Evolutionary conservation across 2,329 filamentous ascomycete species (phyloP), one percentile per base, ranked within the genome.

Genomic region (Beauveria bassiana): DNA sequence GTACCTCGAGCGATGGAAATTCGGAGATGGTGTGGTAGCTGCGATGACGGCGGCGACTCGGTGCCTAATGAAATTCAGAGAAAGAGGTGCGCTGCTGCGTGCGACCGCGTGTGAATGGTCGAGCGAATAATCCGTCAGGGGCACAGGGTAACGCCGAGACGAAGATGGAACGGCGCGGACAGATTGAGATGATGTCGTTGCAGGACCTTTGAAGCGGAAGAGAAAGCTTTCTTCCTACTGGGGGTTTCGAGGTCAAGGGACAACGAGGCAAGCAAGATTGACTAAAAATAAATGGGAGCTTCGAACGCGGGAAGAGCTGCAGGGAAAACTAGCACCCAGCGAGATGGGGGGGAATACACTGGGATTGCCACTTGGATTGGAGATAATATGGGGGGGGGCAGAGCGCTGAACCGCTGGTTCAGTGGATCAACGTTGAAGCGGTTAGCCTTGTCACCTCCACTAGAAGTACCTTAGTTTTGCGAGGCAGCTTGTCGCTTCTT

Each of bases 1-100:
- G 49, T 20, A n/a, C 31, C 31, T 34, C 4, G 26, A 22, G 49
- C 10, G 58, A 46, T 12, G 26, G 49, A 53, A 53, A 26, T 34
- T 60, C 38, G 34, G 47, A 55, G 51, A 49, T 45, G 50, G 50
- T 45, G 42, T 34, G 59, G 40, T 51, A 55, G 43, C 51, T 61
- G 50, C 45, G 59, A 61, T 61, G 59, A 61, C 59, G 59, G 59
- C 59, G 59, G 42, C 59, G 40, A 55, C 59, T 61, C n/a, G 59
- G 50, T 61, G 59, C 59, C 59, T 61, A 61, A 61, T 45, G 50
- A 34, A 28, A 52, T 38, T 47, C n/a, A 26, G 12, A n/a, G 26
- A 22, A 43, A 43, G 24, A 40, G 14, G 14, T 9, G 40, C 31
- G 31, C 12, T 14, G 31, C 31, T 34, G 31, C 12, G 31, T 34